Conservation (phyloP, 2,329 filamentous ascomycete genomes). For the Ramularia collo-cygni region DNA sequence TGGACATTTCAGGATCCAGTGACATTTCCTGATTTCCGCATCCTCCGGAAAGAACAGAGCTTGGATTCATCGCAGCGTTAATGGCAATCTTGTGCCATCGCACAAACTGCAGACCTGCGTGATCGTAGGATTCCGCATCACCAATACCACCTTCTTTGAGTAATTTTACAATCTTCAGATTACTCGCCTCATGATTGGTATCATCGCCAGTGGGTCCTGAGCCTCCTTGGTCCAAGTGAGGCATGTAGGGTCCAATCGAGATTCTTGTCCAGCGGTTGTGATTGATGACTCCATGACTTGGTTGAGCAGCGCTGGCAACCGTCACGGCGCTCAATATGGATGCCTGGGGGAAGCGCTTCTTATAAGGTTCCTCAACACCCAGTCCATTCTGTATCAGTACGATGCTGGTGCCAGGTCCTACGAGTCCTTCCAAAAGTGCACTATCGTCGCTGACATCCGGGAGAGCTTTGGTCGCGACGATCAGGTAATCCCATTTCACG, state of each 20-base stretch:
- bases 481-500: slow-evolving; percentile 56
- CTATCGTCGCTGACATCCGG: slow-evolving; percentile 60
- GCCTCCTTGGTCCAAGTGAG: slow-evolving; percentile 39
- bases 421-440: slow-evolving; percentile 53
- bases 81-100: slow-evolving; percentile 73
- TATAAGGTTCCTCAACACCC: slow-evolving; percentile 62
- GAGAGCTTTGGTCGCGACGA: slow-evolving; percentile 65
- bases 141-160: slow-evolving; percentile 56
- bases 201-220: slow-evolving; percentile 19
- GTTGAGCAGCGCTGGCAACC: slow-evolving; percentile 62
- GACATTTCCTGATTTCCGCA: slow-evolving; percentile 61
- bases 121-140: slow-evolving; percentile 58
- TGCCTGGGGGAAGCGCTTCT: slow-evolving; percentile 52
- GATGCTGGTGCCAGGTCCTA: slow-evolving; percentile 49
- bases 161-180: slow-evolving; percentile 47
- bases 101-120: slow-evolving; percentile 61
- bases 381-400: slow-evolving; percentile 66
- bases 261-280: slow-evolving; percentile 71
- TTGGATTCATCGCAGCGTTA: slow-evolving; percentile 69
- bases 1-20: slow-evolving; percentile 54
- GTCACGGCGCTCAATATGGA: slow-evolving; percentile 63
- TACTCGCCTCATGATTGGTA: slow-evolving; percentile 29
- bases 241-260: slow-evolving; percentile 59
- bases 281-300: slow-evolving; percentile 53
- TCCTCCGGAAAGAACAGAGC: slow-evolving; percentile 59